Percentiles rank a stretch among this genome's conserved stretches.
phyloP scores from a whole-genome alignment of 2,329 filamentous ascomycete species.

The Lomentospora prolificans region DNA sequence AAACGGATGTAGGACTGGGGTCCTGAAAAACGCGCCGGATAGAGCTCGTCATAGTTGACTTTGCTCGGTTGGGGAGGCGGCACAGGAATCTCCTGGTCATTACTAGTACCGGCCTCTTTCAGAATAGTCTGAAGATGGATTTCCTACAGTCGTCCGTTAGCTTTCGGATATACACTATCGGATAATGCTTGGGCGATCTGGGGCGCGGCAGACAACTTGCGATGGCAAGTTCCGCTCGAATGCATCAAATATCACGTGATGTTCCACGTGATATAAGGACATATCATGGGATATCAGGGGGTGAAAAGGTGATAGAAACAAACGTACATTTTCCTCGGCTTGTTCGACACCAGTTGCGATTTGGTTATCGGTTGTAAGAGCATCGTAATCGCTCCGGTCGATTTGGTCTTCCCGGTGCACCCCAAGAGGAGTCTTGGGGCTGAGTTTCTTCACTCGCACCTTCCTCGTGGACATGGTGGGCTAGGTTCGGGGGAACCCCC shows the following conservation, averaged over 20 bases:
- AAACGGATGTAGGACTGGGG: slow-evolving; percentile 93
- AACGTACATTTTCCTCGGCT: slow-evolving; percentile 90
- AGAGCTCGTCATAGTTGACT: slow-evolving; percentile 82
- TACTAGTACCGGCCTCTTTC: slow-evolving; percentile 43
- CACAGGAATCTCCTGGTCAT: slow-evolving; percentile 54
- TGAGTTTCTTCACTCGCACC: slow-evolving; percentile 83
- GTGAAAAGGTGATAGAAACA: slow-evolving; percentile 14
- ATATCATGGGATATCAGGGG: slow-evolving; percentile 14
- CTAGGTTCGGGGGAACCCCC: slow-evolving; percentile 17
- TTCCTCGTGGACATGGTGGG: slow-evolving; percentile 54
- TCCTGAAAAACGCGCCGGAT: slow-evolving; percentile 68
- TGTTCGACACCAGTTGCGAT: slow-evolving; percentile 97
- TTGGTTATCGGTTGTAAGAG: slow-evolving; percentile 71
- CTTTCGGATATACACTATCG: neutral
- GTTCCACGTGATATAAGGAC: slow-evolving; percentile 36
- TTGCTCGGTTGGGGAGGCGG: slow-evolving; percentile 54
- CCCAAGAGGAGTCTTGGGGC: slow-evolving; percentile 76
- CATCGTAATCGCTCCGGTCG: slow-evolving; percentile 76
- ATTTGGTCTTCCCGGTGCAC: slow-evolving; percentile 87
- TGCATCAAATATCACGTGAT: slow-evolving; percentile 30
- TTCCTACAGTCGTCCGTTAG: slow-evolving; percentile 49
- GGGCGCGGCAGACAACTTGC: neutral
- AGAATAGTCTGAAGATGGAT: slow-evolving; percentile 84
- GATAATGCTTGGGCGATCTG: neutral
- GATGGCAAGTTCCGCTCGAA: neutral